phyloP scores from a whole-genome alignment of 1,139 yeast genomes.

The Geotrichum australiense region DNA sequence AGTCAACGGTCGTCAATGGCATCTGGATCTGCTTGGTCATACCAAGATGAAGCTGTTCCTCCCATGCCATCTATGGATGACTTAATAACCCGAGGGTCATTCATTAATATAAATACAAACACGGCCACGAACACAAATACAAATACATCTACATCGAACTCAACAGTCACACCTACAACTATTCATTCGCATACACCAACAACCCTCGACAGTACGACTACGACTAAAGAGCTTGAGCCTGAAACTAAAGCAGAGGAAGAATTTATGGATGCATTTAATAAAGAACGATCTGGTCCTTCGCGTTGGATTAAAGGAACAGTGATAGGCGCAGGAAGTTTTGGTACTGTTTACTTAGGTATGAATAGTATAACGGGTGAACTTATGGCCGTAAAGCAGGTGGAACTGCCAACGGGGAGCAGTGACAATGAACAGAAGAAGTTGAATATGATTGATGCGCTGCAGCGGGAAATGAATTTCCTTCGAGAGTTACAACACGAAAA shows the following conservation, averaged over 20 bases:
- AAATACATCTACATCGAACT: slow-evolving; percentile 4
- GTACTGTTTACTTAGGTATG: slow-evolving; percentile 88
- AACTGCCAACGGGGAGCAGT: slow-evolving; percentile 42
- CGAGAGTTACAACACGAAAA: slow-evolving; percentile 84
- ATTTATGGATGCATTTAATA: slow-evolving; percentile 39
- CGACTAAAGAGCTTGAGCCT: background rate
- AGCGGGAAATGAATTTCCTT: slow-evolving; percentile 74
- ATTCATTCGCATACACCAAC: background rate
- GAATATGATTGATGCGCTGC: slow-evolving; percentile 73
- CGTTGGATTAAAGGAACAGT: slow-evolving; percentile 90
- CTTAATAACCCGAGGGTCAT: slow-evolving; percentile 5
- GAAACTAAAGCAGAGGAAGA: slow-evolving; percentile 24
- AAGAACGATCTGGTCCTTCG: slow-evolving; percentile 44
- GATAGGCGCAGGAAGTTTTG: slow-evolving; percentile 93
- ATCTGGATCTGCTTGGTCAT: slow-evolving; percentile 22
- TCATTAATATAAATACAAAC: no score
- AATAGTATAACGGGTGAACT: slow-evolving; percentile 88
- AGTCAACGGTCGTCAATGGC: slow-evolving; percentile 32
- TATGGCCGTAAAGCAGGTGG: slow-evolving; percentile 95
- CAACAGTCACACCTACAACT: slow-evolving; percentile 3
- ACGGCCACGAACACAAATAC: slow-evolving; percentile 1
- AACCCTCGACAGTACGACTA: background rate
- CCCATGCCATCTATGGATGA: slow-evolving; percentile 28
- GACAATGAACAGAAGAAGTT: slow-evolving; percentile 43
- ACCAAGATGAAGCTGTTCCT: slow-evolving; percentile 29